Evolutionary conservation across 768 basidiomycete species (phyloP).

Genomic region (Mycena polygramma): DNA sequence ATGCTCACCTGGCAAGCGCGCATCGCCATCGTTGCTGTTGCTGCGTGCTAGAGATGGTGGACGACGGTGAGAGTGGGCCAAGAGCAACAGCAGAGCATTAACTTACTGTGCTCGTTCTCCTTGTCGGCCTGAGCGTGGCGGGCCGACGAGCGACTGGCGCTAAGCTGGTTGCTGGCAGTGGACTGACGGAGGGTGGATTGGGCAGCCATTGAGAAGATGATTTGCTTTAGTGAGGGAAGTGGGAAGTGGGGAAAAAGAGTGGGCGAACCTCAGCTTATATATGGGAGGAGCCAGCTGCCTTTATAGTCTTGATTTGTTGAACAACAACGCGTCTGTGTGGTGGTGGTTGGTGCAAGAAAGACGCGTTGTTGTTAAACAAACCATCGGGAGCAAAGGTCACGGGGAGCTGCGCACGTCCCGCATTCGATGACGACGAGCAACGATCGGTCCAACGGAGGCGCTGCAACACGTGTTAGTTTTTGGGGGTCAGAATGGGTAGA

Average conservation of each 20-base stretch:
- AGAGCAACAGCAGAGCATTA: background rate
- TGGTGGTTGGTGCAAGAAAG: background rate
- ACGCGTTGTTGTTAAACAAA: background rate
- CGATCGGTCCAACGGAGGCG: no score
- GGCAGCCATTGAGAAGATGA: background rate
- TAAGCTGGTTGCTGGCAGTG: background rate
- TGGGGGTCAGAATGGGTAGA: background rate
- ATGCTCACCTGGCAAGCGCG: background rate
- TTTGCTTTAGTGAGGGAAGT: background rate
- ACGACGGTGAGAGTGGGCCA: background rate
- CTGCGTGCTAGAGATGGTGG: background rate
- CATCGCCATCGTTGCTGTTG: background rate
- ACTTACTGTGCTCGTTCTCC: background rate
- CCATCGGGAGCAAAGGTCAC: slow-evolving; percentile 4
- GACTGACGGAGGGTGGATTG: background rate
- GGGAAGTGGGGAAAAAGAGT: background rate
- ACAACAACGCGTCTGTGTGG: slow-evolving; percentile 7
- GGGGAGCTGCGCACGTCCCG: background rate
- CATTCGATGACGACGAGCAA: background rate
- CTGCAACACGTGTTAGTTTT: slow-evolving; percentile 12
- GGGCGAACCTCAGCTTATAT: background rate
- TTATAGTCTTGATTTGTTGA: background rate
- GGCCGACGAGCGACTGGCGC: background rate
- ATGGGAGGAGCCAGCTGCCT: background rate
- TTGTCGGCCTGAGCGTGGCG: background rate